These are phyloP conservation scores for Pseudopediastrum boryanum DNA, from an alignment of 139 green algal species.

Conservation along the genomic window DNA sequence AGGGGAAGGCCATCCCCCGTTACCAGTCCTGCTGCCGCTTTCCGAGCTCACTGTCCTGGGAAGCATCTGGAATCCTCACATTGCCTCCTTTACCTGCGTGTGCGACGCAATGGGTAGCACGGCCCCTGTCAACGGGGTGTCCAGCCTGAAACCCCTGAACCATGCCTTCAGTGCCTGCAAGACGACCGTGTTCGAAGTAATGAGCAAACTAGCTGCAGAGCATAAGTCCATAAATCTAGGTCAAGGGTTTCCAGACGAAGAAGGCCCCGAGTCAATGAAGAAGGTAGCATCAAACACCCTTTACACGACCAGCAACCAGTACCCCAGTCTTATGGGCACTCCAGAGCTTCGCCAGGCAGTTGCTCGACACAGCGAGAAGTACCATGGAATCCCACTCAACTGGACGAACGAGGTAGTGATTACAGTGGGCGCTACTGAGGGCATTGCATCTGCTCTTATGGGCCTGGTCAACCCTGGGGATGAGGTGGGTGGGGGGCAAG, in stretches of 20 bases:
- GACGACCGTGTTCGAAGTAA: slow-evolving; percentile 37
- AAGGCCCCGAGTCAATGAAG: slow-evolving; percentile 81
- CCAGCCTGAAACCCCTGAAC: slow-evolving; percentile 25
- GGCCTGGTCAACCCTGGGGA: slow-evolving; percentile 79
- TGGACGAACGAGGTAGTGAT: slow-evolving; percentile 71
- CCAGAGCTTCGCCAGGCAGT: slow-evolving; percentile 76
- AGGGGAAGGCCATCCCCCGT: too few species aligned
- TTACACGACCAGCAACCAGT: slow-evolving; percentile 41
- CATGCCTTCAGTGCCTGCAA: slow-evolving; percentile 28
- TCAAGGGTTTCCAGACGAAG: slow-evolving; percentile 78
- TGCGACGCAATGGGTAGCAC: too few species aligned
- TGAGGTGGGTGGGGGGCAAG: slow-evolving; percentile 53
- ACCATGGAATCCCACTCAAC: slow-evolving; percentile 59
- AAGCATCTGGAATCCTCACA: too few species aligned
- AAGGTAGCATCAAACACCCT: slow-evolving; percentile 17
- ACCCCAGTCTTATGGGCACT: slow-evolving; percentile 68
- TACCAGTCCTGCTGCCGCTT: too few species aligned
- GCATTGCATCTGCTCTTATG: slow-evolving; percentile 75
- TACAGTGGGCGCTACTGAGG: slow-evolving; percentile 83
- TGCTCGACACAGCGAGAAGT: slow-evolving; percentile 55
- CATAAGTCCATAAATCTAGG: slow-evolving; percentile 73
- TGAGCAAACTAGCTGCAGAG: slow-evolving; percentile 58
- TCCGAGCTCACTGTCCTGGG: too few species aligned
- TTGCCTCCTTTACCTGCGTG: too few species aligned
- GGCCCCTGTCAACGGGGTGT: too few species aligned